These are phyloP conservation scores for Wickerhamomyces queroliae DNA, from an alignment of 805 yeast species.

Conservation along the genomic window DNA sequence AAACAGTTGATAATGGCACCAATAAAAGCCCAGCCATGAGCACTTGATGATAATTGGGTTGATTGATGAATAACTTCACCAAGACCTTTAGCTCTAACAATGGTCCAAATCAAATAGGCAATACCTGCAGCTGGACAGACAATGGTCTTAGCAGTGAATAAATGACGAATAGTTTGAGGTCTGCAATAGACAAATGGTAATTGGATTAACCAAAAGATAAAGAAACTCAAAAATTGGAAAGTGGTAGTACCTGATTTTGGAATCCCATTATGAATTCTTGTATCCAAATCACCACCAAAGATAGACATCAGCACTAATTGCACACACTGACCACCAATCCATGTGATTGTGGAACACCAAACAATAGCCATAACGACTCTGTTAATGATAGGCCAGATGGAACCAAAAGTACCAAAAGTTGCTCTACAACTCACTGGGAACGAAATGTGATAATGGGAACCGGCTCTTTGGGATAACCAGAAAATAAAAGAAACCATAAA, in stretches of 20 bases:
- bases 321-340: slow-evolving; percentile 82
- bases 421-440: slow-evolving; percentile 82
- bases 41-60: slow-evolving; percentile 46
- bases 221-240: slow-evolving; percentile 67
- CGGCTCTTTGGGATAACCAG: slow-evolving; percentile 65
- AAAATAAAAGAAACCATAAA: slow-evolving; percentile 64
- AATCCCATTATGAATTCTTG: slow-evolving; percentile 59
- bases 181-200: slow-evolving; percentile 78
- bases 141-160: slow-evolving; percentile 77
- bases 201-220: slow-evolving; percentile 75
- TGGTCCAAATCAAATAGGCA: slow-evolving; percentile 78
- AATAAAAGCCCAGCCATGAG: slow-evolving; percentile 79
- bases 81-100: slow-evolving; percentile 72
- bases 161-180: slow-evolving; percentile 77
- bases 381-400: slow-evolving; percentile 83
- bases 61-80: slow-evolving; percentile 64
- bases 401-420: slow-evolving; percentile 83
- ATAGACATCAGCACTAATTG: slow-evolving; percentile 71
- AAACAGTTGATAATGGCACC: slow-evolving; percentile 72
- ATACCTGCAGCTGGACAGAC: slow-evolving; percentile 80
- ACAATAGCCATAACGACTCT: slow-evolving; percentile 83
- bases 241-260: slow-evolving; percentile 59
- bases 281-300: slow-evolving; percentile 60
- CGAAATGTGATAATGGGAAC: slow-evolving; percentile 73
- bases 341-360: slow-evolving; percentile 86